A percentile compares a stretch with the other conserved stretches of the same genome.
Conservation (phyloP, 2,329 filamentous ascomycete species). For the Aspergillus sp. region DNA sequence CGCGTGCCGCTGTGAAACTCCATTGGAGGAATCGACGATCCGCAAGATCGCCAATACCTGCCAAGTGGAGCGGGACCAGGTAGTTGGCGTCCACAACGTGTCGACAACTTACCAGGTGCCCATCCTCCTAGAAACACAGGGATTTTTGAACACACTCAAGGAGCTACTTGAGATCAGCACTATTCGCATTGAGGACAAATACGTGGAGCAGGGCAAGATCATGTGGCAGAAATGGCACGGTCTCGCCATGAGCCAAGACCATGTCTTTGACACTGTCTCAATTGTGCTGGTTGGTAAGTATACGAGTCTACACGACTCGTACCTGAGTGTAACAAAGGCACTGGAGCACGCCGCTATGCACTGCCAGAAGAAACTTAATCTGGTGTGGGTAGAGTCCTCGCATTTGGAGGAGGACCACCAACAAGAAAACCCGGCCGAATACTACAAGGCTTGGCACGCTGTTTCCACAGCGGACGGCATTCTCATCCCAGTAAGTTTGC, state of each 20-base stretch:
- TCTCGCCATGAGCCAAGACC: slow-evolving; percentile 66
- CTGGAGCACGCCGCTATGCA: slow-evolving; percentile 91
- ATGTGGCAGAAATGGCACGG: slow-evolving; percentile 79
- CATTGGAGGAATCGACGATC: slow-evolving; percentile 71
- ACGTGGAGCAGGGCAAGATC: slow-evolving; percentile 62
- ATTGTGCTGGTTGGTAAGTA: slow-evolving; percentile 96
- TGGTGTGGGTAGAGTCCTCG: slow-evolving; percentile 82
- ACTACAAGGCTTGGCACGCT: slow-evolving; percentile 81
- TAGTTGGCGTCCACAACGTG: slow-evolving; percentile 85
- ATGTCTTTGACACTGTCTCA: slow-evolving; percentile 66
- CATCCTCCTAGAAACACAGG: slow-evolving; percentile 82
- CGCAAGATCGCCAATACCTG: slow-evolving; percentile 88
- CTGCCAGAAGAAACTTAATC: slow-evolving; percentile 73
- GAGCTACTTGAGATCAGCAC: slow-evolving; percentile 65
- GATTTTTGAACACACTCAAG: slow-evolving; percentile 67
- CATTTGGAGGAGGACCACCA: slow-evolving; percentile 71
- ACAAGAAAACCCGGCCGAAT: slow-evolving; percentile 66
- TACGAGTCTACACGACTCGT: slow-evolving; percentile 78
- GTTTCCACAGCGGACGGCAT: slow-evolving; percentile 65
- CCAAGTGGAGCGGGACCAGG: slow-evolving; percentile 80
- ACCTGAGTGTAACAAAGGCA: slow-evolving; percentile 79
- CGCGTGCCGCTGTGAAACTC: slow-evolving; percentile 83
- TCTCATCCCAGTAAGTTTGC: slow-evolving; percentile 46
- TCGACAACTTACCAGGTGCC: slow-evolving; percentile 92
- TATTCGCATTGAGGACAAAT: slow-evolving; percentile 52